A percentile compares a stretch with the other conserved stretches of the same genome.
Conservation (phyloP, 805 yeast genomes). For the Myxozyma geophila region DNA sequence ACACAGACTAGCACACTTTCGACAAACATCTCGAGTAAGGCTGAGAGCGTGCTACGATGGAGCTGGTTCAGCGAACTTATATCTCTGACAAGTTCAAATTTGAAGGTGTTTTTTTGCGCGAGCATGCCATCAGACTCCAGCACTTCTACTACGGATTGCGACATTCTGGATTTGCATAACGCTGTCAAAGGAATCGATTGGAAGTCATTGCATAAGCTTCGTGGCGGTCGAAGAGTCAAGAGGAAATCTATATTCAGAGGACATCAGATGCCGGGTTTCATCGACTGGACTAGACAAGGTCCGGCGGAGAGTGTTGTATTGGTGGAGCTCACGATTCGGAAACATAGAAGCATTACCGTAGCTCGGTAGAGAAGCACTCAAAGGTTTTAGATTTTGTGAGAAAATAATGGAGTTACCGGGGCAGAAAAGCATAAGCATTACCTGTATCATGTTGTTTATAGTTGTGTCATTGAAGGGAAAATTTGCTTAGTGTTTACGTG, state of each 20-base stretch:
- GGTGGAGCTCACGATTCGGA: slow-evolving; percentile 28
- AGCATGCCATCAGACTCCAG: neutral
- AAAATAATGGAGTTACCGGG: neutral
- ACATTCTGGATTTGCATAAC: neutral
- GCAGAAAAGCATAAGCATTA: neutral
- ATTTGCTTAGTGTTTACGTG: too few species aligned
- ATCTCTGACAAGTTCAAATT: slow-evolving; percentile 7
- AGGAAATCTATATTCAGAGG: slow-evolving; percentile 32
- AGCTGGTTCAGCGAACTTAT: slow-evolving; percentile 29
- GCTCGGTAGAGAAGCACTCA: neutral
- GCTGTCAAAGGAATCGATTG: slow-evolving; percentile 29
- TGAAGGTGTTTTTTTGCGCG: slow-evolving; percentile 22
- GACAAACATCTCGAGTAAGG: neutral
- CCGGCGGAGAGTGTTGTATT: slow-evolving; percentile 8
- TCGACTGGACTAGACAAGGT: slow-evolving; percentile 24
- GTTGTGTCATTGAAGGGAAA: neutral
- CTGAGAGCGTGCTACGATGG: slow-evolving; percentile 19
- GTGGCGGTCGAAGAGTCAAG: slow-evolving; percentile 26
- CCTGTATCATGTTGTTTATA: neutral
- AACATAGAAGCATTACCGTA: slow-evolving; percentile 14
- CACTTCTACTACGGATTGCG: neutral
- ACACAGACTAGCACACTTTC: neutral
- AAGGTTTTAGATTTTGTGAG: neutral
- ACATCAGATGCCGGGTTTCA: slow-evolving; percentile 18
- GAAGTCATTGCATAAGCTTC: slow-evolving; percentile 20